Evolutionary conservation across 192 early-diverging fungal species (phyloP).

Genomic region (Helicostylum pulchrum): DNA sequence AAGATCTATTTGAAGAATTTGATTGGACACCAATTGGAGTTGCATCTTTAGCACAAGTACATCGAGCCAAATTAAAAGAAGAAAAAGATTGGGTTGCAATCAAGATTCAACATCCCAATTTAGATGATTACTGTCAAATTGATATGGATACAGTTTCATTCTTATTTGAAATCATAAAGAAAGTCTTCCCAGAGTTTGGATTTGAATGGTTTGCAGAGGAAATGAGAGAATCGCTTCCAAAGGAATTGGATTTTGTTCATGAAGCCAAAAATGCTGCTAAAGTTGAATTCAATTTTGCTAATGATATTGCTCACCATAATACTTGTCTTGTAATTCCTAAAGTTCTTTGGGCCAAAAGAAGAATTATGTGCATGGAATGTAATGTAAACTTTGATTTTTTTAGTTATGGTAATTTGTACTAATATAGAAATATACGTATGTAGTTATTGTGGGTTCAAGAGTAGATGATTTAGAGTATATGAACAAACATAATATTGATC

Average conservation of each 20-base stretch:
- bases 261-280: constrained; percentile 72
- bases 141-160: constrained; percentile 69
- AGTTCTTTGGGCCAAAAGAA: constrained; percentile 70
- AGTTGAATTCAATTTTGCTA: constrained; percentile 61
- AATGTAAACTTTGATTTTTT: constrained; percentile 1
- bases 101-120: constrained; percentile 87
- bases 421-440: background rate
- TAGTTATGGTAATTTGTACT: background rate
- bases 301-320: constrained; percentile 22
- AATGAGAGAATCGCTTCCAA: constrained; percentile 76
- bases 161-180: constrained; percentile 58
- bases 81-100: constrained; percentile 77
- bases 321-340: constrained; percentile 68
- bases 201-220: constrained; percentile 89
- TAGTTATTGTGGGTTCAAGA: constrained; percentile 58
- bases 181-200: constrained; percentile 82
- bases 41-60: constrained; percentile 92
- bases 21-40: constrained; percentile 82
- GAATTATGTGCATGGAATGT: constrained; percentile 91
- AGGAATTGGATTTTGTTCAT: constrained; percentile 81
- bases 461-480: constrained; percentile 77
- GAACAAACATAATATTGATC: constrained; percentile 65
- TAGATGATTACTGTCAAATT: constrained; percentile 62
- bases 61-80: constrained; percentile 64
- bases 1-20: constrained; percentile 73